Percentiles rank a stretch among this genome's conserved stretches.
These are phyloP conservation scores for Apiospora sp. DNA, from an alignment of 2,329 filamentous ascomycete genomes.

Conservation along the genomic window DNA sequence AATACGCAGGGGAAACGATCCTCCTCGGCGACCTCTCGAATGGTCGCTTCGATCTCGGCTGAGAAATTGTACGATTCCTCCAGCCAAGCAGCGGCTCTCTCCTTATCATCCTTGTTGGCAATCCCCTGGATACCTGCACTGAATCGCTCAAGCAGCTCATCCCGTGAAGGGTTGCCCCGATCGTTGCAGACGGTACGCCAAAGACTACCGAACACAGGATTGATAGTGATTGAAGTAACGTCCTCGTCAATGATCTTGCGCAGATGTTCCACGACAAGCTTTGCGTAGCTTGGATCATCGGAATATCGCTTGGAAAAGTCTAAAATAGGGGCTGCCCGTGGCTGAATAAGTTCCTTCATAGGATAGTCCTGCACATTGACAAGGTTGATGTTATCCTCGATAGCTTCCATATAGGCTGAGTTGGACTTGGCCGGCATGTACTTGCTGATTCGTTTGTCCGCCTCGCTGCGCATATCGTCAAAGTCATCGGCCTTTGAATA, in stretches of 20 bases:
- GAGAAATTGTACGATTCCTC: constrained; percentile 59
- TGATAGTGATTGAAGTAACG: constrained; percentile 53
- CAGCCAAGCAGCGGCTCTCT: constrained; percentile 55
- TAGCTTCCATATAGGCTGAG: too few relatives aligned
- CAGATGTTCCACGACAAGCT: constrained; percentile 49
- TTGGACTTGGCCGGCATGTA: background rate
- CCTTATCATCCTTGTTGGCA: constrained; percentile 42
- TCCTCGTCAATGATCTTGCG: constrained; percentile 52
- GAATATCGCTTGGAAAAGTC: constrained; percentile 52
- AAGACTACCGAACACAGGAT: constrained; percentile 58
- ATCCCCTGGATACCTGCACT: constrained; percentile 49
- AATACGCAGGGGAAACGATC: constrained; percentile 56
- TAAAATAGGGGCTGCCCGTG: constrained; percentile 21
- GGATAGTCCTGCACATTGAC: constrained; percentile 17
- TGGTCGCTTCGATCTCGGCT: constrained; percentile 49
- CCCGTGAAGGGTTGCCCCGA: constrained; percentile 48
- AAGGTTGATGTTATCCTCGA: constrained; percentile 19
- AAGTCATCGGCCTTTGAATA: constrained; percentile 1
- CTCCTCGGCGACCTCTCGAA: constrained; percentile 47
- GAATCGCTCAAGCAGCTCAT: constrained; percentile 52
- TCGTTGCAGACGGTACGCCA: constrained; percentile 60
- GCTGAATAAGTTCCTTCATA: constrained; percentile 22
- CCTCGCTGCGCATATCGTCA: background rate
- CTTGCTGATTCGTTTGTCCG: constrained; percentile 17
- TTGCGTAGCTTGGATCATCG: constrained; percentile 47